A percentile compares a stretch with the other conserved stretches of the same genome.
Evolutionary conservation across 805 yeast species (phyloP).

Genomic region (Saturnispora serradocipensis): DNA sequence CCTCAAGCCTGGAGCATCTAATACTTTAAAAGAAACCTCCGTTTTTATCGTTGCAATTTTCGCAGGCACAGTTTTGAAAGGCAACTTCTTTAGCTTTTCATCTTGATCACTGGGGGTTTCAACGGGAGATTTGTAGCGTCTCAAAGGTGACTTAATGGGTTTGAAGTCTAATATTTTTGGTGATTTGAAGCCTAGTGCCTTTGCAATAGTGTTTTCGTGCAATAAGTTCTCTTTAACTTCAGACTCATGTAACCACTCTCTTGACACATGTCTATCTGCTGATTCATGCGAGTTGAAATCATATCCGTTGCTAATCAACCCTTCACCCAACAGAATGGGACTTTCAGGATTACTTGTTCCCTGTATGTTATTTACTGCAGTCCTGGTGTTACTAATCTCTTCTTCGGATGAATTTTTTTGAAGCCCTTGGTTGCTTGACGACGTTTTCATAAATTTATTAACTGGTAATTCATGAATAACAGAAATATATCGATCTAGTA

Average conservation of each 20-base stretch:
- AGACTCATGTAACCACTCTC: neutral
- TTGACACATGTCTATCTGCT: neutral
- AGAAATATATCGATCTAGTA: slow-evolving; percentile 23
- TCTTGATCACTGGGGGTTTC: slow-evolving; percentile 4
- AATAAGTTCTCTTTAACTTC: neutral
- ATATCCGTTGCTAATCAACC: neutral
- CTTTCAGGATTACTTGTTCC: neutral
- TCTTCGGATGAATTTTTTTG: neutral
- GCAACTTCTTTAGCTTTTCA: neutral
- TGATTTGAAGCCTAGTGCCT: slow-evolving; percentile 38
- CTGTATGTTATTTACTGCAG: neutral
- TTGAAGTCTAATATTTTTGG: slow-evolving; percentile 34
- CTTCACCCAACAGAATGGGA: neutral
- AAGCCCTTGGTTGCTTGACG: neutral
- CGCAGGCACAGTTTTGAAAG: neutral
- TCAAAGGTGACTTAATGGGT: slow-evolving; percentile 16
- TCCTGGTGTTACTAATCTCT: neutral
- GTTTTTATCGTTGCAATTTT: slow-evolving; percentile 20
- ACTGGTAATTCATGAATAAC: slow-evolving; percentile 9
- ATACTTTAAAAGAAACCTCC: slow-evolving; percentile 39
- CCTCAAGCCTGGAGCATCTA: slow-evolving; percentile 62
- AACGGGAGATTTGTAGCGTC: neutral
- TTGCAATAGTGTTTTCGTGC: slow-evolving; percentile 37
- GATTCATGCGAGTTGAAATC: neutral
- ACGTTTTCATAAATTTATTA: neutral